A percentile compares a stretch with the other conserved stretches of the same genome.
Evolutionary conservation across 129 eudicot species (phyloP).

Genomic region (Daucus carota): DNA sequence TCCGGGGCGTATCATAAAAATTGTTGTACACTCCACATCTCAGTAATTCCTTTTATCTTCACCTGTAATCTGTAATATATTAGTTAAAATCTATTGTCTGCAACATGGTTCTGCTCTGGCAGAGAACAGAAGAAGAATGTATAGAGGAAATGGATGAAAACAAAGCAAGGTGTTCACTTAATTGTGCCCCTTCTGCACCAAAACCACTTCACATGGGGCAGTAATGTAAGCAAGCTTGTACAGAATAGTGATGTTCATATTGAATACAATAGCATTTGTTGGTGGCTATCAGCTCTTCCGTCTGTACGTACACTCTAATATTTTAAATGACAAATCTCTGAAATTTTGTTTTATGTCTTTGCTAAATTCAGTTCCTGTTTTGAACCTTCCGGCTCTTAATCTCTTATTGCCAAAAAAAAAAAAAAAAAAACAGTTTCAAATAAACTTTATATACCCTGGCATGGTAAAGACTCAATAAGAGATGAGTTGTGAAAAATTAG

Average conservation of each 20-base stretch:
- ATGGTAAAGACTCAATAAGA: too few species aligned
- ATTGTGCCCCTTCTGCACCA: not conserved
- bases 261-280: not conserved
- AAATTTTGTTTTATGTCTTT: too few species aligned
- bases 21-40: not conserved
- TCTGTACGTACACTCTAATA: too few species aligned
- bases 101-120: not conserved
- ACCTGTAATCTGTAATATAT: slow-evolving; percentile 10
- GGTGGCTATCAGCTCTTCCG: not conserved
- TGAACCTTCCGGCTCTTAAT: too few species aligned
- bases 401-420: too few species aligned
- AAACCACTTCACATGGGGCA: not conserved
- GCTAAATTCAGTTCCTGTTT: not conserved
- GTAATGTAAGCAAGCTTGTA: not conserved
- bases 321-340: too few species aligned
- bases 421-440: too few species aligned
- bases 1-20: not conserved
- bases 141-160: not conserved
- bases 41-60: not conserved
- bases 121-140: not conserved
- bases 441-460: too few species aligned
- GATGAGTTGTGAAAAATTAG: too few species aligned
- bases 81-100: not conserved
- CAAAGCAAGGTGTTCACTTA: not conserved
- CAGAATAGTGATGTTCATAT: not conserved